Percentiles rank a stretch among this genome's conserved stretches.
Evolutionary conservation across 495 filamentous ascomycete species (phyloP).

Genomic region (Penicillium paradoxum): DNA sequence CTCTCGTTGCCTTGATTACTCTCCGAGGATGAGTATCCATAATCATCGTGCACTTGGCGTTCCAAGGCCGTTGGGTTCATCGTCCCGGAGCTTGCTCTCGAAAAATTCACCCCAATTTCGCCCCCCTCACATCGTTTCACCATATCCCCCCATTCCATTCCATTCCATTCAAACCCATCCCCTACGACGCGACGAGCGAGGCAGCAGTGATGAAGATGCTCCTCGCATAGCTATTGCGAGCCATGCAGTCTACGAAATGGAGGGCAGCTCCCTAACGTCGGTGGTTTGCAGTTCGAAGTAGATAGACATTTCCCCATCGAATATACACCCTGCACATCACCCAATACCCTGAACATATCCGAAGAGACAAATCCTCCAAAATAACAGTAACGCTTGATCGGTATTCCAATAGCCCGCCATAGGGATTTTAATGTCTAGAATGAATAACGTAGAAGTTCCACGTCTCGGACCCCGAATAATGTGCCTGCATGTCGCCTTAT

Average conservation of each 20-base stretch:
- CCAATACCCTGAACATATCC: slow-evolving; percentile 5
- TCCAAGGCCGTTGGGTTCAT: slow-evolving; percentile 6
- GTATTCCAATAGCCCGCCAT: background rate
- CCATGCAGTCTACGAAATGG: slow-evolving; percentile 27
- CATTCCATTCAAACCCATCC: slow-evolving; percentile 11
- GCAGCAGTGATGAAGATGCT: slow-evolving; percentile 32
- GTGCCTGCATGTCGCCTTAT: background rate
- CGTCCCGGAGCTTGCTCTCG: slow-evolving; percentile 17
- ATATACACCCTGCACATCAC: slow-evolving; percentile 36
- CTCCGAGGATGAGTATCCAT: slow-evolving; percentile 2
- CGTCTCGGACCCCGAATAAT: background rate
- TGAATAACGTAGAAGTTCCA: background rate
- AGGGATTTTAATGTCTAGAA: background rate
- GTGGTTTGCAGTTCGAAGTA: slow-evolving; percentile 32
- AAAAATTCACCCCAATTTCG: slow-evolving; percentile 14
- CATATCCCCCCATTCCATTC: slow-evolving; percentile 10
- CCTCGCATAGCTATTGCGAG: slow-evolving; percentile 26
- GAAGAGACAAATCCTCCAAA: background rate
- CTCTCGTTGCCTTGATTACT: background rate
- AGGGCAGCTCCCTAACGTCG: slow-evolving; percentile 21
- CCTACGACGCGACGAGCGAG: slow-evolving; percentile 24
- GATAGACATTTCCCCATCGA: slow-evolving; percentile 39
- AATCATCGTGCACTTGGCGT: slow-evolving; percentile 6
- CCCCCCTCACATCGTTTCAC: slow-evolving; percentile 12
- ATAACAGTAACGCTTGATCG: background rate